Evolutionary conservation across 768 basidiomycete species (phyloP), one percentile per base, ranked within the genome.

Genomic region (Pisolithus orientalis): DNA sequence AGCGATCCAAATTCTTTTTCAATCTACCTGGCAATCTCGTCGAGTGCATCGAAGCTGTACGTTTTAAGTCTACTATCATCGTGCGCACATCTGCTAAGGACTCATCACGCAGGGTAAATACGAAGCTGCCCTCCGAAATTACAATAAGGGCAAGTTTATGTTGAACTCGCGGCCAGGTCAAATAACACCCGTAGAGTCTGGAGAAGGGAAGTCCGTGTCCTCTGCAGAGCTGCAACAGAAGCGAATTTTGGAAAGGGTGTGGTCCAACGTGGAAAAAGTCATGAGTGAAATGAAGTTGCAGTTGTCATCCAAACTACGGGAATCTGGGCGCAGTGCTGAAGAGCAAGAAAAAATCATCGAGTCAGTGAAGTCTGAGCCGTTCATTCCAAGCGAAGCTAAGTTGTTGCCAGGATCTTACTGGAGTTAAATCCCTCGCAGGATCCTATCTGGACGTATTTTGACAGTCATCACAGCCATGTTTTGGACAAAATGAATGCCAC

Each of bases 261-360:
- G 96, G 96, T 77, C 72, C 2, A 92, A 84, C 44, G 94, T 97
- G 16, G 95, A 98, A 71, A 91, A 87, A 66, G 91, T 93, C 40
- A 94, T 98, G 84, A 76, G 75, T 28, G 92, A 95, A 68, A 91
- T 99, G 90, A 79, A 84, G 57, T 82, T 75, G 46, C 80, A 84
- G 27, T 75, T 98, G 16, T 68, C 86, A 50, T 76, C 77, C n/a
- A 84, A 92, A 60, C 68, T 99, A 43, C 84, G 89, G 66, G 92
- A 97, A 59, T 78, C 86, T 4, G 77, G 72, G 47, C 78, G 90
- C 47, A 84, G 80, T 44, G 78, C 93, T 4, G 96, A 99, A 57
- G 95, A 98, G 58, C 93, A 96, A 54, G 94, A 97, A 71, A 93
- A 90, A 73, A 96, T 90, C 1, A 87, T 99, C 50, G 94, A 98